Evolutionary conservation across 208 protist species (phyloP), one percentile per base, ranked within the genome.

Genomic region (Paratrypanosoma confusum): DNA sequence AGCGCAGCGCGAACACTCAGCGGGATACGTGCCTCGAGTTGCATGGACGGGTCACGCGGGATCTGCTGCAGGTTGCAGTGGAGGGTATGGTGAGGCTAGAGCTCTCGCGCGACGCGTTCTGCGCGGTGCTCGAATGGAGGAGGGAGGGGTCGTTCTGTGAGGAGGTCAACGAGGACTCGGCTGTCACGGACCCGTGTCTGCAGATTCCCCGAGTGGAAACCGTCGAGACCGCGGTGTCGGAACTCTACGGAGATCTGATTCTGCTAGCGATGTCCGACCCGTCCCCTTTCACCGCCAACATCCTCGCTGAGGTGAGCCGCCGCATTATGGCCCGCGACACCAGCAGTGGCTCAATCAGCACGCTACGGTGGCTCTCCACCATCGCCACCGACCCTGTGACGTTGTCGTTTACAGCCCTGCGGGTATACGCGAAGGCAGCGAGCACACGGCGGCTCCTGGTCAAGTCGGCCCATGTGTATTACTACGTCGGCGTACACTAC

Each of bases 241-340:
- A 90, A 42, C 47, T 85, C 27, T 90, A 78, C 52, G 76, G 76
- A 32, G 81, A 90, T 36, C 46, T 86, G 22, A 67, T 80, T 13
- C 64, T 81, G 17, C 48, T 75, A 20, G 65, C 63, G 7, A 82
- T 90, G 71, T 54, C 73, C 2, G 75, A 85, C 57, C 29, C 42
- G 3, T 71, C 65, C 21, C 48, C 62, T 5, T 80, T 81, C 39
- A 84, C 80, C 14, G 50, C 63, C 25, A 56, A 79, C 18, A 50
- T 62, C 21, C 57, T 89, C 16, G 32, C 56, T 25, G 69, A 80
- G 40, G 54, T 84, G 13, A 62, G 59, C 27, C 24, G 49, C 3
- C 68, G 57, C 31, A 64, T 84, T 25, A 56, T 57, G 37, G 25
- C 49, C 3, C 62, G 71, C 6, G 56, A 58, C 17, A 18, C 39